Evolutionary conservation across 75 land plant genomes (phyloP), one percentile per base, ranked within the genome.

Genomic region (Pinus taeda): DNA sequence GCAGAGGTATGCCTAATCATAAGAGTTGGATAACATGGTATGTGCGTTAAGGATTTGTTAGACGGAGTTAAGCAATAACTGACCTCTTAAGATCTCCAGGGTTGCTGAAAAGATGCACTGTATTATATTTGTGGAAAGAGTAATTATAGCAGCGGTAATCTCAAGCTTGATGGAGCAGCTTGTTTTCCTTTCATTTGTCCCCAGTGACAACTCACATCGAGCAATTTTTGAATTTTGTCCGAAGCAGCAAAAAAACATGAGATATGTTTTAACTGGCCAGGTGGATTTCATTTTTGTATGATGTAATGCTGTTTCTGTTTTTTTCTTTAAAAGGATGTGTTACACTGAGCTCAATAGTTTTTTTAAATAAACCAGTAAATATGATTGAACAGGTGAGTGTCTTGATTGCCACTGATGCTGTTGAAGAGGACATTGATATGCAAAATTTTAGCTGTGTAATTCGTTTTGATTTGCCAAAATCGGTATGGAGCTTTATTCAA

Each of bases 391-490:
- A 95, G 96, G 86, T 95, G 71, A 97, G 95, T 74, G 65, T 97
- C 2, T 72, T 97, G 66, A 86, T 97, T 58, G 75, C 98, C 17
- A 97, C 99, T 60, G 93, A 90, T 82, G 93, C 93, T n/a, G 91
- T 91, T 45, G 98, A 97, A 80, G 98, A 93, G 76, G 98, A 98
- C 17, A 81, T 93, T 56, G 78, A 95, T 83, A 88, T 97, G 36
- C 90, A 89, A 37, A 81, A 84, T 26, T 97, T 98, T 73, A 90
- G 92, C 65, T 90, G 74, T 80, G 99, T 97, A 1, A 85, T 97
- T 73, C 87, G 98, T 24, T 97, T 97, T 89, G 98, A 91, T 82
- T 74, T 93, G 61, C 91, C 95, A 20, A 91, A 93, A 64, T 88
- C 99, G 71, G 90, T 95, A 15, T 84, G 93, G 2, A 93, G 98